These are phyloP conservation scores for Pseudoturritis turrita DNA, from an alignment of 345 rosid genomes.

Conservation along the genomic window DNA sequence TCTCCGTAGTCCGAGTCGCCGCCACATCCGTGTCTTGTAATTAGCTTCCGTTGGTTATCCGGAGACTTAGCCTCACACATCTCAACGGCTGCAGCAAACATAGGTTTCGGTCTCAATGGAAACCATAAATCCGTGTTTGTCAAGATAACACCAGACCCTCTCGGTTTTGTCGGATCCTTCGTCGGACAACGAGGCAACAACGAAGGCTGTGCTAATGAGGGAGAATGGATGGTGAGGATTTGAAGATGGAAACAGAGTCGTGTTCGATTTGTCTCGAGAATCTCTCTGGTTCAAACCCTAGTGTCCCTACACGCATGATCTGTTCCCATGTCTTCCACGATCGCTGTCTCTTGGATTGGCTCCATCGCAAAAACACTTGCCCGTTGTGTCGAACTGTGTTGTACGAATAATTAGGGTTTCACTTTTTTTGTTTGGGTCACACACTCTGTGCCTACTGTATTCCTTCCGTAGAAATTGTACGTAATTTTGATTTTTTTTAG, in stretches of 20 bases:
- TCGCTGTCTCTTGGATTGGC: conserved; percentile 8
- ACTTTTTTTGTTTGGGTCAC: too few relatives aligned
- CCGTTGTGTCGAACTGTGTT: too few relatives aligned
- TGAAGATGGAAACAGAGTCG: conserved; percentile 6
- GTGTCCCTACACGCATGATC: not conserved
- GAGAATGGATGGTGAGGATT: not conserved
- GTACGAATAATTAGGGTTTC: too few relatives aligned
- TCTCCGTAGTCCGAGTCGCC: not conserved
- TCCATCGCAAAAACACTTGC: not conserved
- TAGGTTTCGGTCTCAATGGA: not conserved
- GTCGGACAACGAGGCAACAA: not conserved
- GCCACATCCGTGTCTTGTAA: not conserved
- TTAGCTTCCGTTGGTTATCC: not conserved
- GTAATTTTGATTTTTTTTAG: too few relatives aligned
- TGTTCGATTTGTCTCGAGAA: conserved; percentile 17
- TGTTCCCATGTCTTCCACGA: conserved; percentile 20
- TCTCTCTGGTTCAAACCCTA: not conserved
- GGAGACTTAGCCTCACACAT: not conserved
- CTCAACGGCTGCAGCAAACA: not conserved
- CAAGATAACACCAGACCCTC: too few relatives aligned
- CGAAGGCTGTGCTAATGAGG: not conserved
- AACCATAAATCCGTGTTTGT: not conserved
- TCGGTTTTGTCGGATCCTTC: too few relatives aligned
- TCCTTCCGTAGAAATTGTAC: too few relatives aligned
- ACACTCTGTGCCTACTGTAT: too few relatives aligned